Conservation (phyloP, 768 basidiomycete species). For the Boletus sp. region DNA sequence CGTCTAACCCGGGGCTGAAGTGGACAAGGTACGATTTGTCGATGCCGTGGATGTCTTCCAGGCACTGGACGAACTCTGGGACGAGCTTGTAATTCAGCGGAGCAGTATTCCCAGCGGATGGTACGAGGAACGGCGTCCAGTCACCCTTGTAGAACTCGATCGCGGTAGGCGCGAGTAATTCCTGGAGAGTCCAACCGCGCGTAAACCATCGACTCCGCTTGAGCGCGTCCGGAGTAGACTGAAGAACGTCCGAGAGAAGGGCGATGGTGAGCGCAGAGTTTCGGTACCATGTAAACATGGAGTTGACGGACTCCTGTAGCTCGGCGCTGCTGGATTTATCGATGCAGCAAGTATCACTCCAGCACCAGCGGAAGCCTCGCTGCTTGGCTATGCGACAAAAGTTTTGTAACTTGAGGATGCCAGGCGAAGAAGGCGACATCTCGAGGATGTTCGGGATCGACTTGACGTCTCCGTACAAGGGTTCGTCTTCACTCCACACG, state of each 20-base stretch:
- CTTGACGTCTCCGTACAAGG: slow-evolving; percentile 19
- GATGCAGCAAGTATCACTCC: slow-evolving; percentile 32
- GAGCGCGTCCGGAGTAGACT: slow-evolving; percentile 11
- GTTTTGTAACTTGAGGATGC: slow-evolving; percentile 19
- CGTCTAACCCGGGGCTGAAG: slow-evolving; percentile 24
- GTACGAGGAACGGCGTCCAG: slow-evolving; percentile 19
- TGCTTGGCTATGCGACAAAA: slow-evolving; percentile 20
- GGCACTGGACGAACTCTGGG: slow-evolving; percentile 16
- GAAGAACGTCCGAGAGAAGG: slow-evolving; percentile 24
- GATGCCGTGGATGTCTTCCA: slow-evolving; percentile 17
- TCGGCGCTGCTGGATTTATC: slow-evolving; percentile 30
- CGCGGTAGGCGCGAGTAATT: slow-evolving; percentile 24
- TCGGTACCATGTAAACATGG: slow-evolving; percentile 34
- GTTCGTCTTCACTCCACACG: slow-evolving; percentile 28
- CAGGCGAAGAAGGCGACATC: slow-evolving; percentile 15
- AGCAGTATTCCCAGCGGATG: neutral
- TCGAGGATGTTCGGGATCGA: slow-evolving; percentile 13
- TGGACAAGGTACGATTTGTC: slow-evolving; percentile 18
- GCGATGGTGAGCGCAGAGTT: slow-evolving; percentile 29
- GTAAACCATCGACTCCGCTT: slow-evolving; percentile 24
- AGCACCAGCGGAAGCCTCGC: slow-evolving; percentile 23
- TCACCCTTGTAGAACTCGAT: slow-evolving; percentile 26
- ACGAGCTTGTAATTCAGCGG: slow-evolving; percentile 22
- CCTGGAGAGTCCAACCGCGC: slow-evolving; percentile 29
- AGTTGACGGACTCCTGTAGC: slow-evolving; percentile 30